These are phyloP conservation scores for Cocos nucifera DNA, from an alignment of 176 grass and related monocot species.

Conservation along the genomic window DNA sequence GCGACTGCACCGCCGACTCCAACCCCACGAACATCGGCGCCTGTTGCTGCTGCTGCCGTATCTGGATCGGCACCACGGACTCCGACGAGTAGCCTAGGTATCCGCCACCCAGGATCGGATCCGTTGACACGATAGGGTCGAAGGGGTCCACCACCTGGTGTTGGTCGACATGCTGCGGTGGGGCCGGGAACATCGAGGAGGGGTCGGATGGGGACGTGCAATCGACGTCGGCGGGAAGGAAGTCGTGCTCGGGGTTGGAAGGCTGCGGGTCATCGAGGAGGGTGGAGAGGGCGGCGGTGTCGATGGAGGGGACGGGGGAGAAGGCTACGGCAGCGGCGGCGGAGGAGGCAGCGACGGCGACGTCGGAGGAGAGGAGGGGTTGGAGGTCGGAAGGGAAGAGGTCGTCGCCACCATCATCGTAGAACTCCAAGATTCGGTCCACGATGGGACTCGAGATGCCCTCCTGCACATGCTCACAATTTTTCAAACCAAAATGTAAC, in stretches of 20 bases:
- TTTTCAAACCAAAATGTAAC: conserved; percentile 1
- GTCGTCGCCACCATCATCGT: conserved; percentile 39
- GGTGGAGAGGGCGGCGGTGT: conserved; percentile 39
- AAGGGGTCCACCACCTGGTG: conserved; percentile 29
- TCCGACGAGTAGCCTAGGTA: conserved; percentile 4
- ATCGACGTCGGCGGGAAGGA: background rate
- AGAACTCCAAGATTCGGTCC: conserved; percentile 69
- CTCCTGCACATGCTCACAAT: conserved; percentile 36
- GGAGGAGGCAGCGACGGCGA: conserved; percentile 16
- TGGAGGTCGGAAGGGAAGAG: conserved; percentile 36
- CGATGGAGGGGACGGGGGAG: conserved; percentile 52
- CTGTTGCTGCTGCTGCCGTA: conserved; percentile 10
- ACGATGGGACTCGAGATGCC: conserved; percentile 77
- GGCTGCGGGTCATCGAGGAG: conserved; percentile 44
- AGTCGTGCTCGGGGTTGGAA: background rate
- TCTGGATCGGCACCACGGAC: conserved; percentile 29
- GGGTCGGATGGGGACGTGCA: background rate
- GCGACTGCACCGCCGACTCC: conserved; percentile 37
- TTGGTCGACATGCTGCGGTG: conserved; percentile 27
- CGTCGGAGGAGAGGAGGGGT: conserved; percentile 28
- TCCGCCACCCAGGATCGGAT: conserved; percentile 1
- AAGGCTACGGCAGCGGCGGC: conserved; percentile 28
- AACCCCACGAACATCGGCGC: conserved; percentile 45
- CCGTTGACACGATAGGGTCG: conserved; percentile 30
- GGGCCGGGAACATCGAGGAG: conserved; percentile 9